phyloP scores from a whole-genome alignment of 2,329 filamentous ascomycete species.

The Cylindrodendrum hubeiense region DNA sequence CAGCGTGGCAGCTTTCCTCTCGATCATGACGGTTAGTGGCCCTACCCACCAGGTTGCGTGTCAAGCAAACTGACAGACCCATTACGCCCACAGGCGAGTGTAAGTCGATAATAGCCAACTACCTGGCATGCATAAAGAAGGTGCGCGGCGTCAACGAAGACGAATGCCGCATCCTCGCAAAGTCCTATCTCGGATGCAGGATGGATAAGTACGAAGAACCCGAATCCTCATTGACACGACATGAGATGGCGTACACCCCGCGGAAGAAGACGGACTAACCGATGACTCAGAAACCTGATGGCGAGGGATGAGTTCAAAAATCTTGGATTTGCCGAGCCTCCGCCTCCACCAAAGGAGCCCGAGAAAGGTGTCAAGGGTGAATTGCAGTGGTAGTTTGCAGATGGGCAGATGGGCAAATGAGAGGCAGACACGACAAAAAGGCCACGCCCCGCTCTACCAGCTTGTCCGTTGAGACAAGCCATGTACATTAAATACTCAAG shows the following conservation, averaged over 20 bases:
- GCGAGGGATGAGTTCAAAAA: conserved; percentile 96
- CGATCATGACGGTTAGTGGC: conserved; percentile 79
- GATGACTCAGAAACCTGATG: conserved; percentile 83
- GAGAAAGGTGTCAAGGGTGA: conserved; percentile 54
- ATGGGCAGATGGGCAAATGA: conserved; percentile 38
- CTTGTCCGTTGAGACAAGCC: conserved; percentile 10
- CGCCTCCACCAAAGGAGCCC: conserved; percentile 41
- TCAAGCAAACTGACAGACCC: conserved; percentile 24
- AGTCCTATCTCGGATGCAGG: conserved; percentile 88
- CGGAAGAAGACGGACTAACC: conserved; percentile 35
- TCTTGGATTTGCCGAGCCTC: conserved; percentile 74
- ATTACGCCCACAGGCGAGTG: conserved; percentile 80
- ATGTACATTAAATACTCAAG: conserved; percentile 24
- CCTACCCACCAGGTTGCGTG: not conserved
- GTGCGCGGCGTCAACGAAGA: conserved; percentile 87
- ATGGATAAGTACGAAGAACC: conserved; percentile 89
- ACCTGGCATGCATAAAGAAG: conserved; percentile 88
- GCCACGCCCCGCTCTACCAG: conserved; percentile 30
- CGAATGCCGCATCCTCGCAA: conserved; percentile 86
- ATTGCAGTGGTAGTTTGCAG: conserved; percentile 48
- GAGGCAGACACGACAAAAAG: conserved; percentile 43
- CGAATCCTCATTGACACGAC: conserved; percentile 24
- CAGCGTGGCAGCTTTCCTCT: conserved; percentile 94
- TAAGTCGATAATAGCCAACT: conserved; percentile 87
- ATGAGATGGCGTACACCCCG: conserved; percentile 7